phyloP scores from a whole-genome alignment of 768 basidiomycete species.

The Rhizopogon roseolus region DNA sequence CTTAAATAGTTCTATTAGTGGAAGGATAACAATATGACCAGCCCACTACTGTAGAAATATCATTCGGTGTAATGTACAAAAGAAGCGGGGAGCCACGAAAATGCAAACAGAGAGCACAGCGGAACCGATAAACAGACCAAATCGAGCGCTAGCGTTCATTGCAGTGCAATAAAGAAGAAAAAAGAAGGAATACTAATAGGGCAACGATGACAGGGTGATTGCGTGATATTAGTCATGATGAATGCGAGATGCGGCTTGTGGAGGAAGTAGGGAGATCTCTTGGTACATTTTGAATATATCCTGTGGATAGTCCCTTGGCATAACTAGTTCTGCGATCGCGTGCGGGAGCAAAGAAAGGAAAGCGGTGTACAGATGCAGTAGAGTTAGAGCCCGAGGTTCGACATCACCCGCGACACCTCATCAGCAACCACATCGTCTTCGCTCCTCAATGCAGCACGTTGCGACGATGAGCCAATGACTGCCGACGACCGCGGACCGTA shows the following conservation, averaged over 20 bases:
- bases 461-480: constrained; percentile 40
- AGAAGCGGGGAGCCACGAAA: constrained; percentile 11
- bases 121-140: constrained; percentile 12
- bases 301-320: constrained; percentile 13
- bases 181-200: constrained; percentile 14
- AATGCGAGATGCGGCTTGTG: neutral
- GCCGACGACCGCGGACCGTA: constrained; percentile 61
- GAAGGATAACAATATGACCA: constrained; percentile 59
- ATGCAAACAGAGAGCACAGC: constrained; percentile 1
- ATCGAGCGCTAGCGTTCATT: constrained; percentile 16
- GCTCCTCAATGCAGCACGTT: constrained; percentile 31
- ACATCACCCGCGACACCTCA: constrained; percentile 74
- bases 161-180: constrained; percentile 19
- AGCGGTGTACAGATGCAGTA: constrained; percentile 2
- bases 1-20: constrained; percentile 46
- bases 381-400: constrained; percentile 61
- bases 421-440: constrained; percentile 48
- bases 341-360: constrained; percentile 7
- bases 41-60: constrained; percentile 49
- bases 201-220: constrained; percentile 8
- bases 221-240: constrained; percentile 3
- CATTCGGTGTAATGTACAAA: constrained; percentile 39
- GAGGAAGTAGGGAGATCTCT: constrained; percentile 14
- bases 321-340: constrained; percentile 21
- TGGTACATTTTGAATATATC: constrained; percentile 31